phyloP scores from a whole-genome alignment of 106 monocot genomes.

The Iris macrosiphon region DNA sequence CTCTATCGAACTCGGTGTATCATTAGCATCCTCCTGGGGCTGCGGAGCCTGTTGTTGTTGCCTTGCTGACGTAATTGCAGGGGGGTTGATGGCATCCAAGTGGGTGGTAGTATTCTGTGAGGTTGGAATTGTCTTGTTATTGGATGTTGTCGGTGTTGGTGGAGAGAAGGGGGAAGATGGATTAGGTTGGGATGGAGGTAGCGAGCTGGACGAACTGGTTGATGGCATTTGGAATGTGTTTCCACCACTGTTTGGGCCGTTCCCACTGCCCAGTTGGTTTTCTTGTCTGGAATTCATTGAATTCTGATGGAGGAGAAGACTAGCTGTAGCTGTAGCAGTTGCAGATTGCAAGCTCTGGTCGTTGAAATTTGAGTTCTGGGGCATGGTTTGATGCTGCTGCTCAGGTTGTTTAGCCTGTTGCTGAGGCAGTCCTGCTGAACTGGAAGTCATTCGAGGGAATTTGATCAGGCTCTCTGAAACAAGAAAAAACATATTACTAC shows the following conservation, averaged over 20 bases:
- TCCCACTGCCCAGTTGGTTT: constrained; percentile 18
- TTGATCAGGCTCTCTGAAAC: constrained; percentile 64
- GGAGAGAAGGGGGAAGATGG: constrained; percentile 42
- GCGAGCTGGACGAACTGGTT: constrained; percentile 43
- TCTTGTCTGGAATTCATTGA: constrained; percentile 55
- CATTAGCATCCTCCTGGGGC: constrained; percentile 41
- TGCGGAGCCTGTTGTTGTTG: constrained; percentile 23
- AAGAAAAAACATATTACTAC: background rate
- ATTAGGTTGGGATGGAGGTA: constrained; percentile 39
- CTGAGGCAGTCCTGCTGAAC: constrained; percentile 22
- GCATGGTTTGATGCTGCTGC: constrained; percentile 22
- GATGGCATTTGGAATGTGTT: constrained; percentile 42
- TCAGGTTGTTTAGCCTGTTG: constrained; percentile 39
- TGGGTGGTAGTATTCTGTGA: constrained; percentile 13
- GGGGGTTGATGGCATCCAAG: constrained; percentile 14
- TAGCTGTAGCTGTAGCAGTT: constrained; percentile 10
- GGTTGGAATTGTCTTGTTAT: constrained; percentile 18
- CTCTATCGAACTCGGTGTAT: constrained; percentile 64
- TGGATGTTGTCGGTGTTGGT: constrained; percentile 41
- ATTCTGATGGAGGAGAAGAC: constrained; percentile 33
- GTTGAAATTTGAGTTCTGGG: constrained; percentile 37
- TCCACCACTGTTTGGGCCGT: constrained; percentile 23
- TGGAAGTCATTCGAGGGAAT: constrained; percentile 50
- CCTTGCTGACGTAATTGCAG: constrained; percentile 25
- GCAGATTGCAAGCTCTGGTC: constrained; percentile 30